Conservation (phyloP, 352 stramenopile genomes). For the Plasmopara halstedii region DNA sequence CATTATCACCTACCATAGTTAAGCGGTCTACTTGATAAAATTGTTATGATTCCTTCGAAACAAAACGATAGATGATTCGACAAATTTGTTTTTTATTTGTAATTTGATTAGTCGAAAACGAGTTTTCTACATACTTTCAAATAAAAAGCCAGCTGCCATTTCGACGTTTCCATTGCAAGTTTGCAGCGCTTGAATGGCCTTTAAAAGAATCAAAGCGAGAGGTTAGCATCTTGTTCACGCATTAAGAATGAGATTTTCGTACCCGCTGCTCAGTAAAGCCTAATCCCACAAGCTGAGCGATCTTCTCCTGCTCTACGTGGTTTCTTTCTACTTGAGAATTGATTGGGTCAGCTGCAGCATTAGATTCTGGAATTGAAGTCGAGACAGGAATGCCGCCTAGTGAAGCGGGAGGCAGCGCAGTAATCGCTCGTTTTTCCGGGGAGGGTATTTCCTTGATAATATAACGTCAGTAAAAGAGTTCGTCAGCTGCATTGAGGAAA, state of each 20-base stretch:
- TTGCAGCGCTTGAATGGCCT: conserved; percentile 55
- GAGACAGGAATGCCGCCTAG: conserved; percentile 20
- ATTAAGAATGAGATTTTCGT: too few relatives aligned
- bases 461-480: not conserved
- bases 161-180: conserved; percentile 77
- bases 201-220: too few relatives aligned
- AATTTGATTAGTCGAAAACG: conserved; percentile 14
- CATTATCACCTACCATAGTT: conserved; percentile 26
- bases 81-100: conserved; percentile 3
- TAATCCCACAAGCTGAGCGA: conserved; percentile 53
- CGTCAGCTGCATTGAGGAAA: not conserved
- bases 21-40: not conserved
- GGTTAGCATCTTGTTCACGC: too few relatives aligned
- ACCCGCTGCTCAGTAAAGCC: conserved; percentile 61
- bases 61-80: conserved; percentile 9
- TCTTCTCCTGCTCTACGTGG: conserved; percentile 37
- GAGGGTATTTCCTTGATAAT: conserved; percentile 59
- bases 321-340: conserved; percentile 9
- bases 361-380: conserved; percentile 6
- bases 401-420: conserved; percentile 14
- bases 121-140: conserved; percentile 49
- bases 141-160: conserved; percentile 71
- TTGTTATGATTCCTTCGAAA: not conserved
- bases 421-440: conserved; percentile 36
- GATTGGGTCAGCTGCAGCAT: conserved; percentile 5